phyloP scores from a whole-genome alignment of 805 yeast genomes.

The Grigorovia transvaalensis region DNA sequence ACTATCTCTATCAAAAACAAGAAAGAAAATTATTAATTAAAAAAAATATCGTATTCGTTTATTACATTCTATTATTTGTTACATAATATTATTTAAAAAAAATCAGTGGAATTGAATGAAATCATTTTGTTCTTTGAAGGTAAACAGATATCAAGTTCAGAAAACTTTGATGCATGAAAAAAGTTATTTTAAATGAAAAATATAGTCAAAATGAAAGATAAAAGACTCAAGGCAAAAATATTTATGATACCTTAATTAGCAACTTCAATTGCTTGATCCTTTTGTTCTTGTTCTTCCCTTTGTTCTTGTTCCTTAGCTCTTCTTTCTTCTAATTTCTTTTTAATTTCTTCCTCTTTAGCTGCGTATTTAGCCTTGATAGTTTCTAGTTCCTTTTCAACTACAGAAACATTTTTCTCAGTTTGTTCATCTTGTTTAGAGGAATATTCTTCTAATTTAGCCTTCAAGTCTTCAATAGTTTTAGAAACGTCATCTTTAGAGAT shows the following conservation, averaged over 20 bases:
- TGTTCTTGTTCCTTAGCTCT: constrained; percentile 23
- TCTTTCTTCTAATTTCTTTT: constrained; percentile 24
- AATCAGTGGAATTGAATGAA: not conserved
- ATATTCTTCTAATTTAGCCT: constrained; percentile 60
- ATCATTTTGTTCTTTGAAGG: not conserved
- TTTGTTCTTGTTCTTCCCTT: constrained; percentile 14
- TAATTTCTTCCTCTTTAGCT: constrained; percentile 33
- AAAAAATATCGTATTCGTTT: not conserved
- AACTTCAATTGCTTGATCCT: constrained; percentile 1
- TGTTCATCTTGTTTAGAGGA: constrained; percentile 67
- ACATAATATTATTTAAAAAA: not conserved
- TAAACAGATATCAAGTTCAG: not conserved
- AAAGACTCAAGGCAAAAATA: not conserved
- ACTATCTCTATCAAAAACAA: no score
- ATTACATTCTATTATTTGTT: not conserved
- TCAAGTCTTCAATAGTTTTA: constrained; percentile 52
- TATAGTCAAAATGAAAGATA: not conserved
- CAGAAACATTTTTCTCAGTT: constrained; percentile 63
- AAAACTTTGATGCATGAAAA: not conserved
- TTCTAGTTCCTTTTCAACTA: constrained; percentile 69
- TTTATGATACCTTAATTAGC: not conserved
- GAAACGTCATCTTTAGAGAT: constrained; percentile 61
- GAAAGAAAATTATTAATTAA: no score
- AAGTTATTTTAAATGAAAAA: not conserved
- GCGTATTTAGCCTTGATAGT: constrained; percentile 48